Base-by-base conservation (phyloP, 2,329 filamentous ascomycete species). In the Botrytis squamosa region DNA sequence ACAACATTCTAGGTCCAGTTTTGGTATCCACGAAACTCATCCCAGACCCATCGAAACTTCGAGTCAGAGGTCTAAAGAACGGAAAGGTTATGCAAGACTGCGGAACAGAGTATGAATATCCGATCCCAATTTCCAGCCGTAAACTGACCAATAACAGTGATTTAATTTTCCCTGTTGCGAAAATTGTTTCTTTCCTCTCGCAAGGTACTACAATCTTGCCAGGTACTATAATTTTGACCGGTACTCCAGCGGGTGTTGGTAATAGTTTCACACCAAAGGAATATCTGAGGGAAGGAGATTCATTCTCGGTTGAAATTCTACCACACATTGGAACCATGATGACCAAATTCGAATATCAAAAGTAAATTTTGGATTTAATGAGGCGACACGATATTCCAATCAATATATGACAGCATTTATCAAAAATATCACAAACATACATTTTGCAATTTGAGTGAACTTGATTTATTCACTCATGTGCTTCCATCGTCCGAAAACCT, bases 271-370 rank as follows among this genome's bases (percentile, higher is more conserved):
- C 74, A 14, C 80, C 85, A 3, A 83, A 84, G 75, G 83, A 83
- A 72, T 85, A 83, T 74, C 76, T 87, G 72, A 83, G 81, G 74
- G 81, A 81, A 3, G 85, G 85, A 2, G 85, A 86, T 74, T 82
- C 85, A 75, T 86, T 87, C 75, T 80, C 82, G 0, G 85, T 87
- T 8, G 85, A 86, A 81, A 81, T 87, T 73, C 76, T 84, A 70
- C 85, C 85, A 22, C 79, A 85, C 77, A 83, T 87, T 68, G 85
- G 85, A 16, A 87, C 85, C 0, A 78, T 87, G 76, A 81, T 85
- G 46, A 86, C 82, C 36, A 84, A 82, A 75, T 83, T 86, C 72
- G 76, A 77, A 68, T 74, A 75, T 57, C 77, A 78, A 70, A 79
- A 78, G 81, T 87, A 75, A 75, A 44, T 7, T 40, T 40, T 12